phyloP scores from a whole-genome alignment of 768 basidiomycete species.

The Naematelia encephala region DNA sequence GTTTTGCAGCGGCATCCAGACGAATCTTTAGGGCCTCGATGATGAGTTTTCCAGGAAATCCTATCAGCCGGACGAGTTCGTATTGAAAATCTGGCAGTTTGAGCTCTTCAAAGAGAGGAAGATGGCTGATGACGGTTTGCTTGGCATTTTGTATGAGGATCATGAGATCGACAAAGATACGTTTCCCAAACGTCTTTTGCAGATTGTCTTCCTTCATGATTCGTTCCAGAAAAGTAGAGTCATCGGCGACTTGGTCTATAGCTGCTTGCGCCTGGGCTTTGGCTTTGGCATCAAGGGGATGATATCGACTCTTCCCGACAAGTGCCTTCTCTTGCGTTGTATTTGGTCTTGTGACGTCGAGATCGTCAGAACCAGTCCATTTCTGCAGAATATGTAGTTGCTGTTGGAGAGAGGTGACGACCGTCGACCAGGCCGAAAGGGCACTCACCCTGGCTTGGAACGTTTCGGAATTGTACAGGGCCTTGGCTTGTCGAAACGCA shows the following conservation, averaged over 20 bases:
- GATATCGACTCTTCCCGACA: constrained; percentile 38
- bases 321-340: constrained; percentile 59
- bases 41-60: constrained; percentile 93
- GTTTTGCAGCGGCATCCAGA: constrained; percentile 72
- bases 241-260: constrained; percentile 55
- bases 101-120: constrained; percentile 74
- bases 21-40: constrained; percentile 86
- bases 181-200: constrained; percentile 85
- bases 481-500: constrained; percentile 75
- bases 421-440: constrained; percentile 86
- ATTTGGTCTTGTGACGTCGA: constrained; percentile 80
- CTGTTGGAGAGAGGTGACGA: constrained; percentile 75
- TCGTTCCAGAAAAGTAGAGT: constrained; percentile 86
- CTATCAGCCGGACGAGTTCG: constrained; percentile 83
- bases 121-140: constrained; percentile 76
- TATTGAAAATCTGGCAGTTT: constrained; percentile 81
- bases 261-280: constrained; percentile 17
- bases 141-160: constrained; percentile 79
- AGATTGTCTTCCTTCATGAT: constrained; percentile 95
- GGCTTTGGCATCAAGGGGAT: constrained; percentile 39
- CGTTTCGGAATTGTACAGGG: constrained; percentile 60
- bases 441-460: constrained; percentile 85
- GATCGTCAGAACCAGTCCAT: constrained; percentile 89
- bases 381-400: constrained; percentile 76
- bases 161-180: constrained; percentile 67